Evolutionary conservation across 2,329 filamentous ascomycete genomes (phyloP).

Genomic region (Knufia petricola): DNA sequence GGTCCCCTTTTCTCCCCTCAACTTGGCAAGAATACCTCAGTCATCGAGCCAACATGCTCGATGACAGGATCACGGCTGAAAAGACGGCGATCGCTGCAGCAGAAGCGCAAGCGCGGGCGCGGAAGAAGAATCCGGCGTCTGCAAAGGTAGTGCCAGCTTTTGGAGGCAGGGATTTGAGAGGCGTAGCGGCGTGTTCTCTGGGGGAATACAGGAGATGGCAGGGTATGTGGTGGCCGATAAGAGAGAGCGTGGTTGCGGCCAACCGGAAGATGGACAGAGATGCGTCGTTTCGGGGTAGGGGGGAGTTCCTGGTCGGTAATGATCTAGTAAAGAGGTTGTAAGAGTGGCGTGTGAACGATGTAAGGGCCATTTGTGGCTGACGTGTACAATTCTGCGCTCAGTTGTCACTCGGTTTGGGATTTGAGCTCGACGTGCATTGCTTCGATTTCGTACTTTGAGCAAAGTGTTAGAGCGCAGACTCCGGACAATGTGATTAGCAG

Average conservation of each 20-base stretch:
- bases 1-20: slow-evolving; percentile 4
- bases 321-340: slow-evolving; percentile 3
- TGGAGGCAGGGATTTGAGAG: neutral
- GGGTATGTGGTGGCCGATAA: neutral
- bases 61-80: neutral
- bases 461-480: too few relatives aligned
- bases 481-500: too few relatives aligned
- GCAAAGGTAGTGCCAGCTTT: slow-evolving; percentile 4
- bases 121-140: neutral
- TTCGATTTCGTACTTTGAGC: too few relatives aligned
- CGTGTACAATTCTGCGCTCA: neutral
- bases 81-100: neutral
- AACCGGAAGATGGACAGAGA: neutral
- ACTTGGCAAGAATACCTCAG: slow-evolving; percentile 4
- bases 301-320: neutral
- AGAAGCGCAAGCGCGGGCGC: neutral
- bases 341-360: neutral
- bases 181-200: neutral
- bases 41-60: neutral
- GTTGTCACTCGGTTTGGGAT: neutral
- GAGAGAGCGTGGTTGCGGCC: neutral
- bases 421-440: too few relatives aligned
- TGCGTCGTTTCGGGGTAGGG: neutral
- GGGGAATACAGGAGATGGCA: too few relatives aligned
- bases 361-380: neutral